Conservation (phyloP, 768 basidiomycete genomes). For the Boletus eberwhitei region DNA sequence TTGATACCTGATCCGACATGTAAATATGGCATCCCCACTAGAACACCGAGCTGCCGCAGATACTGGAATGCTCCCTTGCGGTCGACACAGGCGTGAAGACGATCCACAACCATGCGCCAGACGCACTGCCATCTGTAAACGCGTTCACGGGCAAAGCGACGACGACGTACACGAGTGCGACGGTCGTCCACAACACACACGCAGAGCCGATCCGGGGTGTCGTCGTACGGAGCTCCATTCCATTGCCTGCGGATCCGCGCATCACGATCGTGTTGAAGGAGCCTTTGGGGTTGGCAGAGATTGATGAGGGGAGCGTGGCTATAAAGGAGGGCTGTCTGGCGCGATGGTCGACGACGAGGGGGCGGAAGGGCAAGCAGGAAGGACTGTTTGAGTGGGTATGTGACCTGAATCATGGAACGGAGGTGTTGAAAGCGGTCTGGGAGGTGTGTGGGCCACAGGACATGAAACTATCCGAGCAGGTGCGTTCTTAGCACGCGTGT, state of each 20-base stretch:
- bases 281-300: constrained; percentile 23
- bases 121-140: constrained; percentile 6
- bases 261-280: constrained; percentile 29
- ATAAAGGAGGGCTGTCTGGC: constrained; percentile 13
- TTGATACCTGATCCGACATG: neutral
- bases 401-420: constrained; percentile 20
- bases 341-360: constrained; percentile 20
- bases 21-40: neutral
- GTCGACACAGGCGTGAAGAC: constrained; percentile 16
- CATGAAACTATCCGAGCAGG: constrained; percentile 14
- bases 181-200: constrained; percentile 16
- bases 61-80: constrained; percentile 19
- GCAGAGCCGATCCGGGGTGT: constrained; percentile 6
- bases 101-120: constrained; percentile 10
- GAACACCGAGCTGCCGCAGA: constrained; percentile 15
- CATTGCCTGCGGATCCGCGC: constrained; percentile 25
- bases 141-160: constrained; percentile 6
- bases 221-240: constrained; percentile 27
- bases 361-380: constrained; percentile 17
- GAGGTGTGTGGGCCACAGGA: constrained; percentile 27
- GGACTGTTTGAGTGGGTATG: constrained; percentile 32
- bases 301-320: constrained; percentile 8
- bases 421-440: constrained; percentile 28
- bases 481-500: neutral
- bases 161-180: constrained; percentile 19